phyloP scores from a whole-genome alignment of 169 alveolate genomes.

The Eimeria tenella region DNA sequence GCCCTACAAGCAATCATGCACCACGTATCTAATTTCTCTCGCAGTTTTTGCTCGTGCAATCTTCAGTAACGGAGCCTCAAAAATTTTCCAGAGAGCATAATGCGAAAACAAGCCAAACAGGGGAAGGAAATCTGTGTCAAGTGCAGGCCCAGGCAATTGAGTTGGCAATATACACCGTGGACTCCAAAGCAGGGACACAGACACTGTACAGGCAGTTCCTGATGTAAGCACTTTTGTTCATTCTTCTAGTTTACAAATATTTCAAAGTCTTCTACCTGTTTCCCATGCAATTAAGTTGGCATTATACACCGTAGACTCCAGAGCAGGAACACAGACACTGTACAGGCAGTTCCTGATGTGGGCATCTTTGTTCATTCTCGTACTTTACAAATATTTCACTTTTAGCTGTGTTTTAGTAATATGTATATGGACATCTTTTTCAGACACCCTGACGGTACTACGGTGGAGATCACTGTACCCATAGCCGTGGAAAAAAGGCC shows the following conservation, averaged over 20 bases:
- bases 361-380: background rate
- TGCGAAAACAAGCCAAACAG: background rate
- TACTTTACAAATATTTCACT: no score
- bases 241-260: no score
- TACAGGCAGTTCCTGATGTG: background rate
- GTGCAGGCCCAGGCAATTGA: background rate
- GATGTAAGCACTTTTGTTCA: background rate
- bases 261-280: background rate
- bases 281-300: no score
- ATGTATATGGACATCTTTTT: no score
- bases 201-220: conserved; percentile 42
- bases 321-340: background rate
- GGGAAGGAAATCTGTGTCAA: background rate
- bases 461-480: conserved; percentile 4
- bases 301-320: background rate
- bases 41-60: background rate
- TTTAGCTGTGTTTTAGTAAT: no score
- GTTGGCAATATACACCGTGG: conserved; percentile 49
- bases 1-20: background rate
- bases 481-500: background rate
- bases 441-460: conserved; percentile 70
- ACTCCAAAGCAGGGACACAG: conserved; percentile 56
- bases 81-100: background rate
- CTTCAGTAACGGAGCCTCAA: conserved; percentile 30
- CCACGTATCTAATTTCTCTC: background rate